phyloP scores from a whole-genome alignment of 108 stramenopile species.

The Phaeodactylum tricornutum region DNA sequence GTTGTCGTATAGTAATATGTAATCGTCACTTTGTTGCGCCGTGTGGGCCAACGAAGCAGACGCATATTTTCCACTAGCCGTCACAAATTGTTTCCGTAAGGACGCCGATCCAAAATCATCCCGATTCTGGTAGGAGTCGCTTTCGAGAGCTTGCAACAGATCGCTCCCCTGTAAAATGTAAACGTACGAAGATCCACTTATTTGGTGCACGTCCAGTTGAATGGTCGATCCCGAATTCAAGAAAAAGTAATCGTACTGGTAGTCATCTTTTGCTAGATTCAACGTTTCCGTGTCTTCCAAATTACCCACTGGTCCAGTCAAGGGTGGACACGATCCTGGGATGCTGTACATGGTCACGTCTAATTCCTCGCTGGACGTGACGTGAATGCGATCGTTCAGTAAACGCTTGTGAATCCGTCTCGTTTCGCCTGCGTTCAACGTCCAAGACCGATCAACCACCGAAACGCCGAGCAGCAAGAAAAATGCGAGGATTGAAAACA shows the following conservation, averaged over 20 bases:
- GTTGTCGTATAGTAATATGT: conserved; percentile 1
- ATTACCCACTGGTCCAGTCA: conserved; percentile 5
- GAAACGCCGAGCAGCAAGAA: conserved; percentile 1
- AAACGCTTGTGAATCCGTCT: neutral
- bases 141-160: neutral
- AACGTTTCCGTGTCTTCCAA: neutral
- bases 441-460: conserved; percentile 4
- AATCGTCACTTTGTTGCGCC: neutral
- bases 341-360: neutral
- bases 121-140: neutral
- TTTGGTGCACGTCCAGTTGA: neutral
- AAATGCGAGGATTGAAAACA: neutral
- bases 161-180: conserved; percentile 3
- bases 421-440: conserved; percentile 11
- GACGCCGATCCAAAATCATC: neutral
- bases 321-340: conserved; percentile 8
- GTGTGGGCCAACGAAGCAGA: neutral
- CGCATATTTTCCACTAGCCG: neutral
- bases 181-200: conserved; percentile 1
- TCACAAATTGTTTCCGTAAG: neutral
- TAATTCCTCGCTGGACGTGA: conserved; percentile 4
- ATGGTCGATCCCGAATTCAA: conserved; percentile 8
- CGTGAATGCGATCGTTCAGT: neutral
- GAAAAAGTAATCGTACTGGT: conserved; percentile 16
- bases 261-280: neutral